Evolutionary conservation across 2,329 filamentous ascomycete species (phyloP).

Genomic region (Exophiala sideris): DNA sequence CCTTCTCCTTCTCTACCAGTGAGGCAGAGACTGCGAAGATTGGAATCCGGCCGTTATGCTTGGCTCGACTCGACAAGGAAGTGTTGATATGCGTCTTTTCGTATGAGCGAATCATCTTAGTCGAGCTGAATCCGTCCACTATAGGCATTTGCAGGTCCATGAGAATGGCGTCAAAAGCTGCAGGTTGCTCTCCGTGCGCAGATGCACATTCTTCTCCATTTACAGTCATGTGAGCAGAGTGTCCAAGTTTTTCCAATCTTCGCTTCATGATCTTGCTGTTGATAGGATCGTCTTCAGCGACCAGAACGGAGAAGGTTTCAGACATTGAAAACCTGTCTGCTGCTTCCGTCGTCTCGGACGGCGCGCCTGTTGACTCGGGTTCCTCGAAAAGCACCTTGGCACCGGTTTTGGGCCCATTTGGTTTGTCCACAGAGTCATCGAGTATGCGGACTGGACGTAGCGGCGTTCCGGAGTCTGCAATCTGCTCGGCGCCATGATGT

Average conservation of each 20-base stretch:
- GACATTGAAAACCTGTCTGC: not conserved
- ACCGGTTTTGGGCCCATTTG: constrained; percentile 1
- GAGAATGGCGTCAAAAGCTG: constrained; percentile 70
- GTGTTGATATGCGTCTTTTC: constrained; percentile 56
- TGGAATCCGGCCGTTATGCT: constrained; percentile 64
- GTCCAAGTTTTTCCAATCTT: constrained; percentile 71
- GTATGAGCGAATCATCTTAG: constrained; percentile 75
- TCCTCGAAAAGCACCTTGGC: constrained; percentile 15
- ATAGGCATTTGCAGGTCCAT: constrained; percentile 98
- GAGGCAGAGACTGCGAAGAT: constrained; percentile 87
- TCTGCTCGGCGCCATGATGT: constrained; percentile 30
- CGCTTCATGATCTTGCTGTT: constrained; percentile 81
- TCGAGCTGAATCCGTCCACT: constrained; percentile 76
- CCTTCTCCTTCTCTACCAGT: constrained; percentile 65
- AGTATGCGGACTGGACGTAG: constrained; percentile 33
- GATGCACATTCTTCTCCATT: constrained; percentile 83
- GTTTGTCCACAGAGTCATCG: constrained; percentile 21
- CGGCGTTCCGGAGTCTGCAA: constrained; percentile 36
- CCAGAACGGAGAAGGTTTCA: constrained; percentile 61
- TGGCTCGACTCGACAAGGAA: constrained; percentile 58
- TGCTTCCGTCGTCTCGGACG: constrained; percentile 11
- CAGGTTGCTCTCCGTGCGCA: constrained; percentile 62
- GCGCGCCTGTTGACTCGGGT: constrained; percentile 8
- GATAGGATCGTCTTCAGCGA: constrained; percentile 85
- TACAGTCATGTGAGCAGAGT: constrained; percentile 67